A percentile compares a stretch with the other conserved stretches of the same genome.
These are phyloP conservation scores for Glomus cerebriforme DNA, from an alignment of 192 early-diverging fungal species.

Conservation along the genomic window DNA sequence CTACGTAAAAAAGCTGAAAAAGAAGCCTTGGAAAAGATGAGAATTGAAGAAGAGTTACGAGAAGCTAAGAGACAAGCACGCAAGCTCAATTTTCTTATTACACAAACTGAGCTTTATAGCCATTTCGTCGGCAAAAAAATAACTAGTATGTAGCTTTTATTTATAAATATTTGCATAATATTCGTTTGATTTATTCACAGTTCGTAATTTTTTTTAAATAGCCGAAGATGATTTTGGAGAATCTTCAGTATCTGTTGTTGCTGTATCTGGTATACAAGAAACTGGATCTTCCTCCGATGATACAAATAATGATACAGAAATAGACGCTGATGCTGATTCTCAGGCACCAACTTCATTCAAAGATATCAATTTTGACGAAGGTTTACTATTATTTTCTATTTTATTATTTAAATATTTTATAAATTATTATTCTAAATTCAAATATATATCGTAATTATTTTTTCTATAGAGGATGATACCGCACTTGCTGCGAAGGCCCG, in stretches of 20 bases:
- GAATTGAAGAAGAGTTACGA: constrained; percentile 80
- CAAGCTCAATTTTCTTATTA: constrained; percentile 91
- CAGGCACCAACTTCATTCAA: constrained; percentile 39
- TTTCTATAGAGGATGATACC: constrained; percentile 64
- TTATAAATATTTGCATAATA: background rate
- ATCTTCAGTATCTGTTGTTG: constrained; percentile 38
- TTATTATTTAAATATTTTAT: background rate
- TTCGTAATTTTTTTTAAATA: background rate
- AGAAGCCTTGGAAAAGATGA: constrained; percentile 76
- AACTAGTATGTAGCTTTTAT: constrained; percentile 36
- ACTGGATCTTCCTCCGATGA: constrained; percentile 12
- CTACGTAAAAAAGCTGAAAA: constrained; percentile 84
- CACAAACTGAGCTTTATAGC: constrained; percentile 90
- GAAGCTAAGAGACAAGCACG: constrained; percentile 81
- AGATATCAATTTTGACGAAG: constrained; percentile 78
- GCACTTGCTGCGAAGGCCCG: constrained; percentile 68
- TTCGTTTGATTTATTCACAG: background rate
- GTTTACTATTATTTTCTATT: constrained; percentile 5
- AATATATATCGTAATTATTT: background rate
- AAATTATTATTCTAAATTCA: background rate
- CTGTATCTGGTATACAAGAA: constrained; percentile 29
- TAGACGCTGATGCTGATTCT: constrained; percentile 9
- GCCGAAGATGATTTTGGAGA: constrained; percentile 15
- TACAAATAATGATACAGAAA: constrained; percentile 11
- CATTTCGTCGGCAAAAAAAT: constrained; percentile 91